phyloP scores from a whole-genome alignment of 805 yeast species.

The Suhomyces sp. region DNA sequence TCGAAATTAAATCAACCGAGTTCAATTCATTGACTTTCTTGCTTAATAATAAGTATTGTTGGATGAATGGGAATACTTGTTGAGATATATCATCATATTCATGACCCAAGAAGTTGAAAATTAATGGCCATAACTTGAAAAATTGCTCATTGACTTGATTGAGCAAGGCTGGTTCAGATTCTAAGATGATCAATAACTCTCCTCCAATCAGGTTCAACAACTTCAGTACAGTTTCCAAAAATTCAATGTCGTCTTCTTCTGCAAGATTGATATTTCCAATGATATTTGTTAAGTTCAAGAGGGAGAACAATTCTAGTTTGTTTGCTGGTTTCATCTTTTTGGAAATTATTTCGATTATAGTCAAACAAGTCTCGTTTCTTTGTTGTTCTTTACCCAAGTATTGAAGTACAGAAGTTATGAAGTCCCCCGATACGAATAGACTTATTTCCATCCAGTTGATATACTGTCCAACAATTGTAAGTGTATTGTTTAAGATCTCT shows the following conservation, averaged over 20 bases:
- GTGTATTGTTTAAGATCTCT: constrained; percentile 56
- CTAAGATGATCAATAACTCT: constrained; percentile 68
- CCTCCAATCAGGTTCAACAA: constrained; percentile 70
- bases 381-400: constrained; percentile 51
- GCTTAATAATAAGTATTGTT: constrained; percentile 68
- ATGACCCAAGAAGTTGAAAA: constrained; percentile 68
- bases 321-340: constrained; percentile 77
- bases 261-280: constrained; percentile 36
- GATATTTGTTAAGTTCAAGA: constrained; percentile 64
- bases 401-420: constrained; percentile 56
- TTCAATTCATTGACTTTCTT: constrained; percentile 49
- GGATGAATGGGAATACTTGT: constrained; percentile 79
- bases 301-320: constrained; percentile 65
- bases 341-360: constrained; percentile 63
- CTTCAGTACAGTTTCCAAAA: constrained; percentile 73
- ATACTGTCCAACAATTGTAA: constrained; percentile 76
- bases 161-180: constrained; percentile 46
- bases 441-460: constrained; percentile 91
- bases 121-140: constrained; percentile 49
- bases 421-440: constrained; percentile 62
- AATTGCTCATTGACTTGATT: constrained; percentile 33
- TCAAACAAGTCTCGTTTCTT: constrained; percentile 56
- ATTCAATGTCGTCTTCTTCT: constrained; percentile 54
- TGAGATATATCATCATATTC: constrained; percentile 86
- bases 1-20: constrained; percentile 52